Base-by-base conservation (phyloP, 2,329 filamentous ascomycete species). In the Fusarium sp. region DNA sequence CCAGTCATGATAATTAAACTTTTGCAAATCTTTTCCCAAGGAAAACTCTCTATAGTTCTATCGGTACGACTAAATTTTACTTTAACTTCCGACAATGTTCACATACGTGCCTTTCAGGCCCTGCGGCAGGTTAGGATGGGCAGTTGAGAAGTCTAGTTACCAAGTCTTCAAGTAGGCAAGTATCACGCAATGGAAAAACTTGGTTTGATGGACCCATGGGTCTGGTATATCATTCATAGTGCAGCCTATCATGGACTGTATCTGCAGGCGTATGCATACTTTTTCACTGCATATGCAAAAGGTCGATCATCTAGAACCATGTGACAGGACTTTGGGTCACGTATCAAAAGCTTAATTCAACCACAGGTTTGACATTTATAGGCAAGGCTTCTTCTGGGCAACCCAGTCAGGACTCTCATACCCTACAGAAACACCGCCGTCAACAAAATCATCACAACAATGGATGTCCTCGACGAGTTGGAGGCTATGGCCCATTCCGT, bases 401-500 rank as follows among this genome's bases (percentile, higher is more conserved):
- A n/a, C 2, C 1, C 6, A 18, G 16, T 10, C 5, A 27, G 9
- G n/a, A n/a, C 10, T 50, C 10, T 7, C 16, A 50, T n/a, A 9
- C 13, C 45, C 25, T 30, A 18, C 23, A 11, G 14, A 11, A 27
- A 48, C 45, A n/a, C 3, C 2, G 16, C 16, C 3, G 2, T 27
- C 45, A n/a, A 13, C 16, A 30, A 57, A 11, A 13, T n/a, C 34
- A 35, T 18, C 9, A 25, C 4, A 14, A 23, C 7, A 35, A 61
- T 67, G 66, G 41, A 66, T 5, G 2, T 70, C 2, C 27, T 66
- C 0, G 48, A 59, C 2, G 41, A 66, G 11, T 50, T 66, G 2
- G 56, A 71, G 35, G 14, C 34, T 0, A 71, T 66, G 62, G 62
- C 62, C 1, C 39, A 71, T 5, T 20, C 57, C 1, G 18, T 50